Conservation (phyloP, 176 grass and related monocot species). For the Hsuehochloa calcarea region DNA sequence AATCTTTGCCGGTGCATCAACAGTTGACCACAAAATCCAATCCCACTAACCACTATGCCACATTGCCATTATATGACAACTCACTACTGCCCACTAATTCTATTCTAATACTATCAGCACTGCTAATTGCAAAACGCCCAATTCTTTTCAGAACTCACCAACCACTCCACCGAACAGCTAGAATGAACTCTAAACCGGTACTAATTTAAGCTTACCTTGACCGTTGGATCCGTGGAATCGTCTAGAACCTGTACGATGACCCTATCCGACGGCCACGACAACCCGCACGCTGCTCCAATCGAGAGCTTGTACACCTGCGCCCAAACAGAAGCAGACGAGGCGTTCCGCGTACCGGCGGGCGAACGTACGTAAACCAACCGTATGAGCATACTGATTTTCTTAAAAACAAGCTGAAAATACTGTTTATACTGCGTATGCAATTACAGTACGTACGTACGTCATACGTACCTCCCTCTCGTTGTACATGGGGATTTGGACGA, state of each 20-base stretch:
- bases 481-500: conserved; percentile 99
- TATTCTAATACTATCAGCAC: neutral
- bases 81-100: neutral
- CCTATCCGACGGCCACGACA: conserved; percentile 93
- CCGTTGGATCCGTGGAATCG: conserved; percentile 85
- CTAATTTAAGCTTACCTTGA: conserved; percentile 54
- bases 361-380: neutral
- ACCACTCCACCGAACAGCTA: neutral
- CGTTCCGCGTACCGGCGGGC: neutral
- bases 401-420: too few relatives aligned
- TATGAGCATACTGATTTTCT: neutral
- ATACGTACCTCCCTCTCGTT: conserved; percentile 78
- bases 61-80: neutral
- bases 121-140: neutral
- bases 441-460: neutral
- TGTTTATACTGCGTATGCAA: neutral
- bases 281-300: conserved; percentile 69
- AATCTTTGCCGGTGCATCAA: neutral
- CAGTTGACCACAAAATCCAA: neutral
- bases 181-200: neutral
- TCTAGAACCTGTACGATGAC: conserved; percentile 83
- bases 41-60: neutral
- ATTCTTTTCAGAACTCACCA: neutral
- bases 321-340: neutral
- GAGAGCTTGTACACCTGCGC: conserved; percentile 91